Conservation (phyloP, 108 stramenopile species). For the Fragilariopsis cylindrus region DNA sequence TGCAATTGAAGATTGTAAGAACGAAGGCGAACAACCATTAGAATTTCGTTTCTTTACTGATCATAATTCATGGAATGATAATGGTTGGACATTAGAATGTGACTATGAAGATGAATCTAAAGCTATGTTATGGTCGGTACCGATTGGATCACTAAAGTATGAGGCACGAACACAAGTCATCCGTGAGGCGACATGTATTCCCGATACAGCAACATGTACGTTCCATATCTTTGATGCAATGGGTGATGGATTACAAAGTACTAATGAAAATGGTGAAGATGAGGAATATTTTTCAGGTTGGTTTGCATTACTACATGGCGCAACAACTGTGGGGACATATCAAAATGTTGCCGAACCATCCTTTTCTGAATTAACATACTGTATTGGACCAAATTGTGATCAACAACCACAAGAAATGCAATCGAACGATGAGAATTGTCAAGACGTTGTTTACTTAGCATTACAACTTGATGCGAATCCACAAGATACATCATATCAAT, state of each 20-base stretch:
- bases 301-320: slow-evolving; percentile 12
- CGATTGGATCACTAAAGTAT: slow-evolving; percentile 1
- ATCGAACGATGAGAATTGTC: slow-evolving; percentile 6
- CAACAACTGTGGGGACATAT: slow-evolving; percentile 7
- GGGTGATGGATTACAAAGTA: background rate
- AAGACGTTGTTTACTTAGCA: slow-evolving; percentile 7
- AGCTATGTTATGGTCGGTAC: background rate
- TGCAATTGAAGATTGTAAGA: background rate
- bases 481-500: slow-evolving; percentile 4
- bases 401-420: slow-evolving; percentile 3
- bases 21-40: slow-evolving; percentile 2
- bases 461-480: slow-evolving; percentile 11
- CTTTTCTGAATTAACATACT: slow-evolving; percentile 10
- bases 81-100: slow-evolving; percentile 18
- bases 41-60: slow-evolving; percentile 25
- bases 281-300: background rate
- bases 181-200: slow-evolving; percentile 4
- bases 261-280: background rate
- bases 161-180: slow-evolving; percentile 5
- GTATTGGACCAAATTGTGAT: slow-evolving; percentile 12
- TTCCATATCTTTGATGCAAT: slow-evolving; percentile 2
- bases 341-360: background rate
- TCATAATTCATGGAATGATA: slow-evolving; percentile 4
- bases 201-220: slow-evolving; percentile 1
- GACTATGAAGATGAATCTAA: background rate